These are phyloP conservation scores for Claviceps sp. DNA, from an alignment of 2,329 filamentous ascomycete species.

Conservation along the genomic window DNA sequence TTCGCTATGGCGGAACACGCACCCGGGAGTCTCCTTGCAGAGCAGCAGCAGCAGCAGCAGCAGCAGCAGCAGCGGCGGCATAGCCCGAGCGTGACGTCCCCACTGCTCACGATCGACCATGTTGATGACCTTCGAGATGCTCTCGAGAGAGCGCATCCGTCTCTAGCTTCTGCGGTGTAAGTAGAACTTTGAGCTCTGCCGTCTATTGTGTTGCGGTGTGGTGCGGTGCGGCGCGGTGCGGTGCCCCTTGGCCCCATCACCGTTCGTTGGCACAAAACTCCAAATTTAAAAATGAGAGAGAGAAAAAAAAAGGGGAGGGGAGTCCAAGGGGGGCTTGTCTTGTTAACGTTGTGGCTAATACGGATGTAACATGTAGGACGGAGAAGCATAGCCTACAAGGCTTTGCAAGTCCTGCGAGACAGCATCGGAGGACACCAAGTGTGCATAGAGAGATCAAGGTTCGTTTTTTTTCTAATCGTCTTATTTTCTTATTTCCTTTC, in stretches of 20 bases:
- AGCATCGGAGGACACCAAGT: slow-evolving; percentile 44
- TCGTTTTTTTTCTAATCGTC: background rate
- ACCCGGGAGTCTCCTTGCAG: background rate
- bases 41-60: no score
- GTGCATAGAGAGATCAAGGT: slow-evolving; percentile 46
- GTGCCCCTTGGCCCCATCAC: no score
- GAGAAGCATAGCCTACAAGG: slow-evolving; percentile 25
- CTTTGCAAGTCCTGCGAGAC: slow-evolving; percentile 41
- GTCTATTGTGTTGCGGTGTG: no score
- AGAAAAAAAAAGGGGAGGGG: no score
- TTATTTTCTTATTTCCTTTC: no score
- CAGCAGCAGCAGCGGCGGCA: background rate
- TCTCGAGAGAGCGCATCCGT: slow-evolving; percentile 11
- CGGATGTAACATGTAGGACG: slow-evolving; percentile 20
- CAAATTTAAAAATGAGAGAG: no score
- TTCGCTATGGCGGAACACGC: background rate
- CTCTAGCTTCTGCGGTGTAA: slow-evolving; percentile 26
- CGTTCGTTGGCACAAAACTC: no score
- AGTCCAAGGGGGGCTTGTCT: no score
- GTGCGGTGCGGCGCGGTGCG: no score
- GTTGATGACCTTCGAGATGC: slow-evolving; percentile 9
- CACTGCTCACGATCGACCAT: slow-evolving; percentile 17
- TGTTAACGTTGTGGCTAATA: background rate
- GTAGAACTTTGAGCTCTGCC: slow-evolving; percentile 10
- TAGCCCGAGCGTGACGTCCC: slow-evolving; percentile 11